Base-by-base conservation (phyloP, 352 stramenopile genomes). In the Aphanomyces cochlioides region DNA sequence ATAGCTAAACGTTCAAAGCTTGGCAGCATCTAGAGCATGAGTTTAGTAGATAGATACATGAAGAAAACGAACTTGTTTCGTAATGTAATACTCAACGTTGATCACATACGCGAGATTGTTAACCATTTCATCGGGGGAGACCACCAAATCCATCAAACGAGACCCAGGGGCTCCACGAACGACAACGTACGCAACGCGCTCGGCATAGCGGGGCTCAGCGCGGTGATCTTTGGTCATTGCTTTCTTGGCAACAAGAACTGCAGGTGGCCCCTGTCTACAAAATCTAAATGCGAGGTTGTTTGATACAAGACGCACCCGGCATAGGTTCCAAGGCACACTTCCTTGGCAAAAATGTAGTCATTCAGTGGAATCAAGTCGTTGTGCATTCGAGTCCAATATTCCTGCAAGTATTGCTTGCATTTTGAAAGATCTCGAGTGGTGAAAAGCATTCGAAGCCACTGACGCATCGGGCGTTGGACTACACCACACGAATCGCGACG, bases 51-150 rank as follows among this genome's bases (percentile, higher is more conserved):
- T 15, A 72, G n/a, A 41, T 13, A 8, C 36, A 8, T n/a, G n/a
- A 15, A 7, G 43, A 19, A 38, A 37, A 63, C 69, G 47, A 65
- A 90, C 82, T 77, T 92, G 87, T 69, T 97, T 97, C 67, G 90
- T 80, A 69, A 97, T 94, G 76, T 98, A 98, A 79, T 98, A 98
- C 72, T 96, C 86, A 61, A 92, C 87, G 72, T 98, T 97, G 69
- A 97, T 77, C n/a, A 77, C 79, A 67, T 86, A 50, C 50, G 80
- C 82, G 21, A 74, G 53, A 63, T 78, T 74, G 12, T 15, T 50
- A 13, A 86, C 40, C 50, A 90, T 81, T 47, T 96, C 85, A 7
- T 84, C 73, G 0, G 92, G 93, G 8, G 86, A 89, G 28, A 96
- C 82, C 3, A 98, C 93, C 48, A 98, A 78, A 65, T 98, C 90